Evolutionary conservation across 176 grass and related monocot species (phyloP).

Genomic region (Oryza meridionalis): DNA sequence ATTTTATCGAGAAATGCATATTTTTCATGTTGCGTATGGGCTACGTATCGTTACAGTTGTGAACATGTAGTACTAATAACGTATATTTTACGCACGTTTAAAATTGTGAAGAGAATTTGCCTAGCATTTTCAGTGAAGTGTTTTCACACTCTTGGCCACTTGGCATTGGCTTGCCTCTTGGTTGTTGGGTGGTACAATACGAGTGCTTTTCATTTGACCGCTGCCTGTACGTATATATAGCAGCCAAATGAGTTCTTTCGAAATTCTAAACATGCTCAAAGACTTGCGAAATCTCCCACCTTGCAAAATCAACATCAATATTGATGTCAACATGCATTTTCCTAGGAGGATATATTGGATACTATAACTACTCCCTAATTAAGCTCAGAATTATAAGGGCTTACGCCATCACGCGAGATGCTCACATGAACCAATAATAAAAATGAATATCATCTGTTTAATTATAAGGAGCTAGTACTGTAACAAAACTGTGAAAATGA

Average conservation of each 20-base stretch:
- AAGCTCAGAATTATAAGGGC: no score
- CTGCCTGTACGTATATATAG: not conserved
- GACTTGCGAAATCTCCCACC: not conserved
- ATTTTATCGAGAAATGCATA: no score
- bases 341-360: no score
- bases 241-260: not conserved
- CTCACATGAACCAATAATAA: no score
- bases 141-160: not conserved
- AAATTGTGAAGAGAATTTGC: constrained; percentile 2
- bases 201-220: not conserved
- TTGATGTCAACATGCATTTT: not conserved
- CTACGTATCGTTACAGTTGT: no score
- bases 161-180: not conserved
- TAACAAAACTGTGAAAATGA: no score
- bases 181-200: no score
- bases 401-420: no score
- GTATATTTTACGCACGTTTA: not conserved
- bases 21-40: no score
- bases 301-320: not conserved
- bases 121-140: not conserved
- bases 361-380: no score
- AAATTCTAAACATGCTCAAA: not conserved
- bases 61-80: not conserved
- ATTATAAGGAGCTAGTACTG: no score
- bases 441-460: no score